phyloP scores from a whole-genome alignment of 352 stramenopile species.

The Phytophthora fragariae region DNA sequence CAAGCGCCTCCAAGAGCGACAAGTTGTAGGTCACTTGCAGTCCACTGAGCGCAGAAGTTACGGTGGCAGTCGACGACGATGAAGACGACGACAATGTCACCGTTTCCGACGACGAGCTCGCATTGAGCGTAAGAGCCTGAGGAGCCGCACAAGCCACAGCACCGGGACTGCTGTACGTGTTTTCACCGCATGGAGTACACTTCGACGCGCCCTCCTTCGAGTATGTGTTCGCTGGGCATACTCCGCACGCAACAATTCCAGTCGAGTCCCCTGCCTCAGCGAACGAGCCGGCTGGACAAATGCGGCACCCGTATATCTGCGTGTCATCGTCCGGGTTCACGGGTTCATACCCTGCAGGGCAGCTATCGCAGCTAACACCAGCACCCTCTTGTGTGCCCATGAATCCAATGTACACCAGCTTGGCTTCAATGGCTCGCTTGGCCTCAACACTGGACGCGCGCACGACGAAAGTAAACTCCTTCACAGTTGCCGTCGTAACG shows the following conservation, averaged over 20 bases:
- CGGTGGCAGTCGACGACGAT: constrained; percentile 21
- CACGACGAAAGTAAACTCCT: constrained; percentile 69
- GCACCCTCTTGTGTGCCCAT: constrained; percentile 58
- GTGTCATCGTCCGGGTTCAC: constrained; percentile 34
- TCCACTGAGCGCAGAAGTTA: constrained; percentile 37
- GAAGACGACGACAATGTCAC: constrained; percentile 35
- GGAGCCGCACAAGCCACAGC: constrained; percentile 56
- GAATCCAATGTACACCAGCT: constrained; percentile 61
- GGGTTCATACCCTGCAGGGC: constrained; percentile 60
- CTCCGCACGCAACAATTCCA: constrained; percentile 53
- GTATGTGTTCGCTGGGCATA: constrained; percentile 71
- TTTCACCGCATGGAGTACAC: constrained; percentile 67
- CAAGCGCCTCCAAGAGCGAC: constrained; percentile 70
- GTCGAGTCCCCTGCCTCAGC: constrained; percentile 34
- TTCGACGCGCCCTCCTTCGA: constrained; percentile 54
- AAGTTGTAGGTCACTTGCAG: constrained; percentile 75
- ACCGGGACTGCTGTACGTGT: constrained; percentile 63
- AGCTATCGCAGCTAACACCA: constrained; percentile 61
- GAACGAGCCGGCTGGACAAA: constrained; percentile 71
- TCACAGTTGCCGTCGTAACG: constrained; percentile 48
- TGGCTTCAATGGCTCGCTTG: constrained; percentile 56
- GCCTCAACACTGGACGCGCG: constrained; percentile 56
- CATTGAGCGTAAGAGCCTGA: constrained; percentile 51
- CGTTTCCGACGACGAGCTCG: constrained; percentile 26
- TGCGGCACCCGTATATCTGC: constrained; percentile 52